Evolutionary conservation across 2,329 filamentous ascomycete genomes (phyloP).

Genomic region (Bretziella fagacearum): DNA sequence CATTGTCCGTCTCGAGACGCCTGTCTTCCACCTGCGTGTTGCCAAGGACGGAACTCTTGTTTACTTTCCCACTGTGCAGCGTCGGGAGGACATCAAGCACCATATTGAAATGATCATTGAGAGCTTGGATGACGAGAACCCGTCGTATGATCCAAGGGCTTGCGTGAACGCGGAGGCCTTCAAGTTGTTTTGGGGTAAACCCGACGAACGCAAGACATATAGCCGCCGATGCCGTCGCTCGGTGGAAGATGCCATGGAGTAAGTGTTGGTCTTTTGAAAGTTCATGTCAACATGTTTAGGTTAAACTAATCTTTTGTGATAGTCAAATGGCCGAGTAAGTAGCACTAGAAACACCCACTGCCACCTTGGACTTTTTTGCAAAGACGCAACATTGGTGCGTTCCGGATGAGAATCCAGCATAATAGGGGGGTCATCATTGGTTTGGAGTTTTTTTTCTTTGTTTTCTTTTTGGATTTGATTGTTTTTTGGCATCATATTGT

Average conservation of each 20-base stretch:
- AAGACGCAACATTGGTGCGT: no score
- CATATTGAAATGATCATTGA: conserved; percentile 74
- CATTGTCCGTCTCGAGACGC: conserved; percentile 61
- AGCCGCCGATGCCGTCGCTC: conserved; percentile 64
- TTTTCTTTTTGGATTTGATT: no score
- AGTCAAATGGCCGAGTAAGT: not conserved
- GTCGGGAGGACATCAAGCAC: conserved; percentile 57
- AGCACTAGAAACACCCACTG: no score
- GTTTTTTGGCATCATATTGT: no score
- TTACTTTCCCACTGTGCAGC: conserved; percentile 48
- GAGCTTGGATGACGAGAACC: conserved; percentile 71
- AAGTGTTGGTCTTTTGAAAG: conserved; percentile 19
- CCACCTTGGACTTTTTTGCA: no score
- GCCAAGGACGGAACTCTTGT: conserved; percentile 66
- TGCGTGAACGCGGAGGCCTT: conserved; percentile 75
- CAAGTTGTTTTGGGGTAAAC: conserved; percentile 67
- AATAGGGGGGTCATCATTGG: no score
- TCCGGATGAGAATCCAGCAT: no score
- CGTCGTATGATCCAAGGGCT: conserved; percentile 78
- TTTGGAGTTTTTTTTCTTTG: no score
- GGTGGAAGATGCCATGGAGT: conserved; percentile 53
- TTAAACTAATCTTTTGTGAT: no score
- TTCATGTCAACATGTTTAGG: not conserved
- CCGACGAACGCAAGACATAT: conserved; percentile 67
- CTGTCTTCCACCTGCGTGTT: conserved; percentile 77